Evolutionary conservation across 306 rosid genomes (phyloP).

Genomic region (Castanea mollissima): DNA sequence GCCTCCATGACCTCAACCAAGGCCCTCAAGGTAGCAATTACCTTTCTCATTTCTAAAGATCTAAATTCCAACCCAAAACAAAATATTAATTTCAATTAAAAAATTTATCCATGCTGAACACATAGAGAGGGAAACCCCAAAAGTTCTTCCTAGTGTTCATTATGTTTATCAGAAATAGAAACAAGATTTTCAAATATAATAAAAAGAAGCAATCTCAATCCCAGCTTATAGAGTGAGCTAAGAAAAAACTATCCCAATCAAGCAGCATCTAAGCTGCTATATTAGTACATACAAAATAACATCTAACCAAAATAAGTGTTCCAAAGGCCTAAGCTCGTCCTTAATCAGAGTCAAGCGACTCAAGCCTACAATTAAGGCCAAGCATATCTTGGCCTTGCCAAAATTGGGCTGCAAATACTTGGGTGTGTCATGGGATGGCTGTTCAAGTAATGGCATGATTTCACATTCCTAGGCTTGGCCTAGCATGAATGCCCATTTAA

Average conservation of each 20-base stretch:
- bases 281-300: neutral
- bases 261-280: neutral
- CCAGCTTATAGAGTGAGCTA: neutral
- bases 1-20: slow-evolving; percentile 94
- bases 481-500: neutral
- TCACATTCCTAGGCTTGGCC: neutral
- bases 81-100: slow-evolving; percentile 17
- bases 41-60: slow-evolving; percentile 64
- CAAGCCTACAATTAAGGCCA: neutral
- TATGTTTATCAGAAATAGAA: neutral
- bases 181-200: neutral
- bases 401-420: neutral
- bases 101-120: neutral
- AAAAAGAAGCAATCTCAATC: neutral
- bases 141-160: neutral
- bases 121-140: neutral
- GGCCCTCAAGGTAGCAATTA: slow-evolving; percentile 74
- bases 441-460: neutral
- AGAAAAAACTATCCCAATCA: neutral
- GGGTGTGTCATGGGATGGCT: neutral
- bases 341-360: neutral
- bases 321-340: neutral
- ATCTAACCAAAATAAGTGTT: neutral
- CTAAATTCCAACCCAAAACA: slow-evolving; percentile 48
- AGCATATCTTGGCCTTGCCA: neutral